Base-by-base conservation (phyloP, 805 yeast species). In the Candida quercuum region DNA sequence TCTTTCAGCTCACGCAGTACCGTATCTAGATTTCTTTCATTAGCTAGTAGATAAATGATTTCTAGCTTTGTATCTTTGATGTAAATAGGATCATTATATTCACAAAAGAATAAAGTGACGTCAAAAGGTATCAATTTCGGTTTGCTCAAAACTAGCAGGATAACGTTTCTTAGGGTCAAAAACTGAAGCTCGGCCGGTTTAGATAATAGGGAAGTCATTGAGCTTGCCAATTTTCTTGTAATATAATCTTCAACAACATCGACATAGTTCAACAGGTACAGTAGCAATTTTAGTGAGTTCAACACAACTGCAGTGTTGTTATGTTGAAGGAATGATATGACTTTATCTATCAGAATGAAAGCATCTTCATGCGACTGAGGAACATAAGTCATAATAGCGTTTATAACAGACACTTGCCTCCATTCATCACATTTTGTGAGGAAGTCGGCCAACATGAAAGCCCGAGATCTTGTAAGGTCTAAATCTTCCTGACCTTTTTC, bases 51-150 rank as follows among this genome's bases (percentile, higher is more conserved):
- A 49, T 84, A 86, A 17, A 91, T 78, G 41, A 93, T 82, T 55
- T 91, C 97, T 32, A 91, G 65, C 53, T 91, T 91, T 5, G 96
- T 85, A 50, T 87, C 91, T 57, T 88, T 86, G 54, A 91, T 78
- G 56, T 86, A 91, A 17, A 85, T 76, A 1, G 95, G 93, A 56
- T 89, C 96, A 56, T 84, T 82, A 50, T 76, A 85, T 41, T 78
- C 78, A 61, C 93, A 81, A 60, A 86, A 88, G 54, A 89, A 86
- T 62, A 78, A 74, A 37, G 78, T 74, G n/a, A 86, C 86, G 44
- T 85, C 93, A 37, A 84, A 65, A 19, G 67, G 60, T 28, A 78
- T 60, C 39, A 87, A 62, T 17, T 72, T 68, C 11, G 81, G 78
- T 42, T 78, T 74, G 36, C 85, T 77, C 39, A 87, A 66, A 20